Evolutionary conservation across 164 flowering plant species (phyloP), one percentile per base, ranked within the genome.

Genomic region (Nymphaea colorata): DNA sequence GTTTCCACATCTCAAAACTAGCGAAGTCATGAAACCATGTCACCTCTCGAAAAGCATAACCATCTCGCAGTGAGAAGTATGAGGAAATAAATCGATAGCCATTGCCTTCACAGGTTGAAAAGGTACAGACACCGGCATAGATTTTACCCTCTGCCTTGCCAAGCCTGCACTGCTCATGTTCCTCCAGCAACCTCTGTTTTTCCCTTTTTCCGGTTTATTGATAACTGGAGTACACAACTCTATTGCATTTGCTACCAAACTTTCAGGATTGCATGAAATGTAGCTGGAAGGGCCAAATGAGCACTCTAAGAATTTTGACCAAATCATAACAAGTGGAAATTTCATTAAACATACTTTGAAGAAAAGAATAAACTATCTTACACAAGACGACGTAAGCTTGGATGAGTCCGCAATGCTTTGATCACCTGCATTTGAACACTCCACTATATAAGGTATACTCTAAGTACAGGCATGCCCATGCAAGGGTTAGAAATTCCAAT

Each of bases 261-360:
- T 91, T 64, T 93, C 98, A 2, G 97, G 98, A 76, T 91, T 93
- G 76, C 98, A 93, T 60, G 98, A 93, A 67, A 93, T 90, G 81
- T 93, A 93, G 59, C 98, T 90, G 82, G 65, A 76, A 41, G 66
- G 65, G 62, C 62, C 53, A 45, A 72, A 66, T 65, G 7, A 62
- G 45, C 14, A 41, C 36, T 25, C 36, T 25, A 0, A 25, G 36
- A 2, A 3, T 47, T 47, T 47, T 18, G 55, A 67, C 18, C 7
- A 47, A 47, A 47, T 47, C 55, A 4, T 47, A 7, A 2, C 55
- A 7, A 47, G 55, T 47, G 55, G 2, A 45, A 45, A 5, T 10
- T 45, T 5, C 11, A 2, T 45, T 45, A 10, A 47, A 47, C 12
- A 47, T 47, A 6, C 12, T 47, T 6, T 12, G 11, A 45, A 10